Evolutionary conservation across 345 rosid genomes (phyloP).

Genomic region (Brassica incana): DNA sequence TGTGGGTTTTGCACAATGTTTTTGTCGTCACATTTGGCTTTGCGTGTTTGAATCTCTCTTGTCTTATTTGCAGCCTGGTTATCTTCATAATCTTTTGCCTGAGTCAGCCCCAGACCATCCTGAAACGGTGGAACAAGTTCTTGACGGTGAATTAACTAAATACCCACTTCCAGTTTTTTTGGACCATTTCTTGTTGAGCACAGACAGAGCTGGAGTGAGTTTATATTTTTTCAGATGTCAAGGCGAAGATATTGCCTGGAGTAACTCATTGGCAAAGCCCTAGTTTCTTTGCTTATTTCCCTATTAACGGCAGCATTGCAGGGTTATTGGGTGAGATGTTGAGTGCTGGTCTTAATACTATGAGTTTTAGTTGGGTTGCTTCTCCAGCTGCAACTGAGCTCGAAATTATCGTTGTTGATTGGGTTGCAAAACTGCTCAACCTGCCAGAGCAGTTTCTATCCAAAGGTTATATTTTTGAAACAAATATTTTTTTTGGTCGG

Average conservation of each 20-base stretch:
- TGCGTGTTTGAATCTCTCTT: background rate
- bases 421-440: conserved; percentile 49
- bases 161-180: background rate
- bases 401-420: background rate
- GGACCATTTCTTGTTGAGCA: background rate
- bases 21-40: background rate
- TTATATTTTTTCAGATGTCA: conserved; percentile 50
- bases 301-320: background rate
- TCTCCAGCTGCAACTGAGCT: conserved; percentile 1
- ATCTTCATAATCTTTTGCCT: conserved; percentile 42
- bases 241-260: conserved; percentile 74
- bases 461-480: conserved; percentile 41
- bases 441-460: conserved; percentile 79
- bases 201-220: background rate
- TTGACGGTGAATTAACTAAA: conserved; percentile 57
- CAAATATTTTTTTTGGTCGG: background rate
- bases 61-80: conserved; percentile 64
- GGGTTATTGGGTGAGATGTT: background rate
- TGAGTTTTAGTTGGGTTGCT: background rate
- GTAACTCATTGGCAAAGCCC: conserved; percentile 96
- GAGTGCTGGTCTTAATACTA: background rate
- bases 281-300: conserved; percentile 42
- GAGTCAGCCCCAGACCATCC: conserved; percentile 77
- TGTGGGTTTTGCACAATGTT: background rate
- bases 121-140: conserved; percentile 70